phyloP scores from a whole-genome alignment of 2,329 filamentous ascomycete genomes.

The Arthrobotrys iridis region DNA sequence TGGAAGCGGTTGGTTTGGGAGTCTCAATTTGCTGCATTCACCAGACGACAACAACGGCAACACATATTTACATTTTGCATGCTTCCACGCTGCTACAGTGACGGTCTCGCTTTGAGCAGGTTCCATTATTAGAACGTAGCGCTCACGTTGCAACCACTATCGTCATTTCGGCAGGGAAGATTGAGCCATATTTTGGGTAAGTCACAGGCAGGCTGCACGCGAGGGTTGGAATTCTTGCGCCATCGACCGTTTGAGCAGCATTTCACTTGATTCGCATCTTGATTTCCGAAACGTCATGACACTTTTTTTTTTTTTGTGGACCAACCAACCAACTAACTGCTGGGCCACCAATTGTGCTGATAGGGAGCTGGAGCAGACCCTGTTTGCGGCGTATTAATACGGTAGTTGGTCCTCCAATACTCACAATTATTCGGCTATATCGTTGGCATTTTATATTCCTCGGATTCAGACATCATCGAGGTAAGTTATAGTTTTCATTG shows the following conservation, averaged over 20 bases:
- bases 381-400: slow-evolving; percentile 28
- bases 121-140: slow-evolving; percentile 42
- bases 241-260: slow-evolving; percentile 43
- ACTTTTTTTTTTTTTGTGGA: not conserved
- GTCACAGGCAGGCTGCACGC: not conserved
- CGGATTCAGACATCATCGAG: slow-evolving; percentile 21
- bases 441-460: slow-evolving; percentile 41
- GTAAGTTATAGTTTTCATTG: slow-evolving; percentile 49
- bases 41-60: slow-evolving; percentile 43
- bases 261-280: slow-evolving; percentile 33
- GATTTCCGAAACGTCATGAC: slow-evolving; percentile 28
- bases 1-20: slow-evolving; percentile 26
- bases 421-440: not conserved
- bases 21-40: slow-evolving; percentile 41
- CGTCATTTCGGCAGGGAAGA: slow-evolving; percentile 28
- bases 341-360: slow-evolving; percentile 17
- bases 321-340: slow-evolving; percentile 24
- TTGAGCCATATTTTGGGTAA: slow-evolving; percentile 8
- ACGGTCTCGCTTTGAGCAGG: slow-evolving; percentile 14
- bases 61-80: slow-evolving; percentile 32
- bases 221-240: slow-evolving; percentile 35
- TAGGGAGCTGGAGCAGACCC: slow-evolving; percentile 5
- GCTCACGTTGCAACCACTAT: slow-evolving; percentile 35
- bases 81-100: slow-evolving; percentile 21
- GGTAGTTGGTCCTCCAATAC: slow-evolving; percentile 11